Conservation (phyloP, 148 eudicot genomes). For the Vaccinium macrocarpon region DNA sequence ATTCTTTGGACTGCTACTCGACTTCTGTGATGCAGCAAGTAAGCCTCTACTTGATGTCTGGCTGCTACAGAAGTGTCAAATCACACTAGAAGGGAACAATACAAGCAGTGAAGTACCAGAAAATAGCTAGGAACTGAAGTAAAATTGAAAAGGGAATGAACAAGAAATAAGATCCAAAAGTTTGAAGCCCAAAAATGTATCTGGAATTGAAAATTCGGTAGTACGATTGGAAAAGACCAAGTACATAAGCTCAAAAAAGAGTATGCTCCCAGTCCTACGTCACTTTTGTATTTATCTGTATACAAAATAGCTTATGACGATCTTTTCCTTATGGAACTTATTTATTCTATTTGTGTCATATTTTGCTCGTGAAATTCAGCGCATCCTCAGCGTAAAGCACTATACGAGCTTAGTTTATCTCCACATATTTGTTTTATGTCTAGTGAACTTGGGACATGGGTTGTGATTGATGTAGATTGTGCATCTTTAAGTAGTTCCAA, state of each 20-base stretch:
- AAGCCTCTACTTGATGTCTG: not conserved
- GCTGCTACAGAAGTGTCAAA: slow-evolving; percentile 1
- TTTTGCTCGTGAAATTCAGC: slow-evolving; percentile 1
- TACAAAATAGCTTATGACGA: not conserved
- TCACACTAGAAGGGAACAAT: not conserved
- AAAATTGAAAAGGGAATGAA: not conserved
- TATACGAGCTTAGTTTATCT: not conserved
- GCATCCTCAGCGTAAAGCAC: not conserved
- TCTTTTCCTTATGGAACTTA: not conserved
- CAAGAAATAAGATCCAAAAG: not conserved
- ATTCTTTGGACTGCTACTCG: not conserved
- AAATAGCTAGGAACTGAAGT: not conserved
- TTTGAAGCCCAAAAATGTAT: not conserved
- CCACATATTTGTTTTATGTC: not conserved
- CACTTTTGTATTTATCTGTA: not conserved
- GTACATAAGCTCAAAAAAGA: not conserved
- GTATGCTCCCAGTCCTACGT: not conserved
- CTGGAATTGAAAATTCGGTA: not conserved
- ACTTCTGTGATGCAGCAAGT: not conserved
- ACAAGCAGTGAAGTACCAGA: not conserved
- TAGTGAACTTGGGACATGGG: not conserved
- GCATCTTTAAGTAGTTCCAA: not conserved
- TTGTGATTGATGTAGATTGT: not conserved
- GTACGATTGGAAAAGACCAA: not conserved
- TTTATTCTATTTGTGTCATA: not conserved